A percentile compares a stretch with the other conserved stretches of the same genome.
phyloP scores from a whole-genome alignment of 1,284 basidiomycete genomes.

The Cryptococcus sp. region DNA sequence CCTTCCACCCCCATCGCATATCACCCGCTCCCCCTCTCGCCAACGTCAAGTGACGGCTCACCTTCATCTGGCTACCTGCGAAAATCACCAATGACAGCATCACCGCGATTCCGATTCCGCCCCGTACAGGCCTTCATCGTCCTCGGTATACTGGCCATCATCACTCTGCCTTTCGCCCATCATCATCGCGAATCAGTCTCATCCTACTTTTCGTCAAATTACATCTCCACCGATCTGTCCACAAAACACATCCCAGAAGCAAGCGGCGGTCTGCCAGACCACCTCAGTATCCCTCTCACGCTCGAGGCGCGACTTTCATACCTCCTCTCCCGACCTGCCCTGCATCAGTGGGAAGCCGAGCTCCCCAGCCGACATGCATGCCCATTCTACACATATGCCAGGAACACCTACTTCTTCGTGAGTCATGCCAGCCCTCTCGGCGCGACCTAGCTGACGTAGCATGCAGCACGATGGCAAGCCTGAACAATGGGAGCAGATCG shows the following conservation, averaged over 20 bases:
- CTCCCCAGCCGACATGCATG: conserved; percentile 41
- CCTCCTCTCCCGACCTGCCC: conserved; percentile 38
- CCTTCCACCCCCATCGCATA: conserved; percentile 6
- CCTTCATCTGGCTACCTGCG: conserved; percentile 38
- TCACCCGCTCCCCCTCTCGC: conserved; percentile 9
- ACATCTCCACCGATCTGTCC: conserved; percentile 13
- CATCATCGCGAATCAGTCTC: conserved; percentile 11
- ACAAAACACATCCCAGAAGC: conserved; percentile 27
- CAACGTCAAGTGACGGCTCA: conserved; percentile 3
- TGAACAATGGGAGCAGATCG: conserved; percentile 46
- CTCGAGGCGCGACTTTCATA: conserved; percentile 40
- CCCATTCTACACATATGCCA: conserved; percentile 46
- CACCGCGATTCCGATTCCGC: conserved; percentile 5
- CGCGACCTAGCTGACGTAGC: no score
- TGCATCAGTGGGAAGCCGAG: conserved; percentile 49
- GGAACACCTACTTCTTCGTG: conserved; percentile 49
- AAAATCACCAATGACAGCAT: conserved; percentile 53
- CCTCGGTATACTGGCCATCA: conserved; percentile 54
- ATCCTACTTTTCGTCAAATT: conserved; percentile 12
- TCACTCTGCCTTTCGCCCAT: conserved; percentile 24
- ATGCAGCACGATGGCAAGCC: conserved; percentile 42
- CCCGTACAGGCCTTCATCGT: conserved; percentile 53
- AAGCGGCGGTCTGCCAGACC: conserved; percentile 35
- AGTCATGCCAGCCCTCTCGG: no score
- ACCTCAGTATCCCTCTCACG: conserved; percentile 34